These are phyloP conservation scores for Pleurotus citrinopileatus DNA, from an alignment of 768 basidiomycete genomes.

Conservation along the genomic window DNA sequence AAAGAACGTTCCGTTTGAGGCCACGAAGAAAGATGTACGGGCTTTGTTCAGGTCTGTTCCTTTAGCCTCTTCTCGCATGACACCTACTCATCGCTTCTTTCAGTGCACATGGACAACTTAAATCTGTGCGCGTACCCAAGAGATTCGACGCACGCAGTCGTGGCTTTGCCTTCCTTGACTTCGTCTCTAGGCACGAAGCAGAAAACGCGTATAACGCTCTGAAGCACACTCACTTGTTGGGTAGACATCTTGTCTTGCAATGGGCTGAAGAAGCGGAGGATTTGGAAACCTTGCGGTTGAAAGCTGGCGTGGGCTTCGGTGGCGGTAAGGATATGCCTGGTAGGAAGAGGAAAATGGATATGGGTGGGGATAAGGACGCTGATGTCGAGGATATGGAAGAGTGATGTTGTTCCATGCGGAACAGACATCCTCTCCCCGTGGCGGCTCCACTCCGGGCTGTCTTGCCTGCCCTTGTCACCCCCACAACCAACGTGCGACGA, in stretches of 20 bases:
- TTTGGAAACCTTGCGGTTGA: conserved; percentile 70
- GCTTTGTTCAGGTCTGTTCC: conserved; percentile 79
- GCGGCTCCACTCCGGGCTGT: too few relatives aligned
- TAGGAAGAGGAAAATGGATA: conserved; percentile 64
- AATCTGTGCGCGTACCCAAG: conserved; percentile 90
- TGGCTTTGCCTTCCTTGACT: conserved; percentile 97
- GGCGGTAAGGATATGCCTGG: conserved; percentile 71
- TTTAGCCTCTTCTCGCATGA: not conserved
- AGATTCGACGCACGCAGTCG: conserved; percentile 87
- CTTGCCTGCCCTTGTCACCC: not conserved
- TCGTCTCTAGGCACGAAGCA: conserved; percentile 85
- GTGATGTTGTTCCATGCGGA: not conserved
- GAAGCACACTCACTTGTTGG: conserved; percentile 92
- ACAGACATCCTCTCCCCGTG: not conserved
- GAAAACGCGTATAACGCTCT: conserved; percentile 85
- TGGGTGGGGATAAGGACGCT: conserved; percentile 28
- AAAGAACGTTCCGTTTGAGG: conserved; percentile 98
- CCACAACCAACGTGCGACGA: too few relatives aligned
- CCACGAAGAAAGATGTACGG: conserved; percentile 86
- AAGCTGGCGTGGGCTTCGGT: conserved; percentile 77
- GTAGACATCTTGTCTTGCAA: conserved; percentile 90
- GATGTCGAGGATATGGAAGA: not conserved
- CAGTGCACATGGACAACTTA: conserved; percentile 89
- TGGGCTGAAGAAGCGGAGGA: conserved; percentile 90
- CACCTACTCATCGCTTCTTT: conserved; percentile 7